Evolutionary conservation across 306 rosid genomes (phyloP), one percentile per base, ranked within the genome.

Genomic region (Parietaria judaica): DNA sequence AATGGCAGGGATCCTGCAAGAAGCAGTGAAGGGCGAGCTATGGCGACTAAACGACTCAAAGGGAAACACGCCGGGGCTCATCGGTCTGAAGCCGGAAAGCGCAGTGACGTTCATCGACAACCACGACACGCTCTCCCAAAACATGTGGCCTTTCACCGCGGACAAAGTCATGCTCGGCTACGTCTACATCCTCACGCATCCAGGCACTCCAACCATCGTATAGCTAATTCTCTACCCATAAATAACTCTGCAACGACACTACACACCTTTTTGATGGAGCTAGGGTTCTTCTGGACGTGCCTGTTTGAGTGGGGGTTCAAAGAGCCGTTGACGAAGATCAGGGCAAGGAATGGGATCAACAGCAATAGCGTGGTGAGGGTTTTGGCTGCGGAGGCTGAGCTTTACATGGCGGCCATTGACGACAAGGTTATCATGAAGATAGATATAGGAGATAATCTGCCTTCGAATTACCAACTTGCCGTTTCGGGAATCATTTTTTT

Each of bases 121-220:
- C 36, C 96, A 86, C 72, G 96, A 89, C 58, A 89, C 96, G 0
- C 78, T 86, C 51, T 86, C 96, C 23, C 96, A 89, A 57, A 58
- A 16, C 0, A 0, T 44, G 1, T 81, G 85, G 95, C 84, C 95
- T 50, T 89, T 86, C 69, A 88, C 96, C 3, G 46, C 71, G 39
- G 84, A 80, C 0, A 83, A 89, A 78, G 85, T 89, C 78, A 74
- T 81, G 59, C 86, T 65, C 52, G 96, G 96, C 60, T 83, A 89
- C 65, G 89, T 83, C n/a, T 86, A 89, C 50, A 83, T 86, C 74
- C 82, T 86, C 39, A 89, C 96, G 49, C 96, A 89, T 70, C 91
- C 95, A 3, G 96, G 96, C 11, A 86, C 72, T 15, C 91, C 95
- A 36, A 17, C 75, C 50, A 81, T 89, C 11, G 96, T 88, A 83